These are phyloP conservation scores for Rhodotorula babjevae DNA, from an alignment of 768 basidiomycete species.

Conservation along the genomic window DNA sequence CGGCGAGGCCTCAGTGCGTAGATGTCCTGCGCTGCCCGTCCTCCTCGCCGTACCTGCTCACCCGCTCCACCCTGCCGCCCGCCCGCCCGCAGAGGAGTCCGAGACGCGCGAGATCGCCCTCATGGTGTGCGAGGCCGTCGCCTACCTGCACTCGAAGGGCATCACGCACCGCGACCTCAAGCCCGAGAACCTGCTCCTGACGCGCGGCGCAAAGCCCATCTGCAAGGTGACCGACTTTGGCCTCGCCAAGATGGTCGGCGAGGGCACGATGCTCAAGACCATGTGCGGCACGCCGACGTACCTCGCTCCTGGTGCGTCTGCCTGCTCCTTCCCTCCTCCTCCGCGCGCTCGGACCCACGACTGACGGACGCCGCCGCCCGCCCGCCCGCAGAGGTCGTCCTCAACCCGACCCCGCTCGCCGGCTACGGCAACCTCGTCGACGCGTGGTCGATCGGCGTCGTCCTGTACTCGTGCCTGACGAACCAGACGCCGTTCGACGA, in stretches of 20 bases:
- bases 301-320: conserved; percentile 59
- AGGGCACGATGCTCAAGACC: conserved; percentile 57
- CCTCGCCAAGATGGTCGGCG: conserved; percentile 83
- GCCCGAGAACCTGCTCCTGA: conserved; percentile 42
- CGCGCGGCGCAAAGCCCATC: conserved; percentile 48
- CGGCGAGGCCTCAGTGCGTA: conserved; percentile 59
- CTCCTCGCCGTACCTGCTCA: conserved; percentile 38
- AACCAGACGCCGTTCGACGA: conserved; percentile 76
- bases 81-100: conserved; percentile 44
- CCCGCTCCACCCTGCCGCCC: no score
- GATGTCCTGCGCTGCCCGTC: background rate
- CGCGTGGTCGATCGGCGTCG: conserved; percentile 93
- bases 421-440: conserved; percentile 89
- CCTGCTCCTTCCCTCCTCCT: no score
- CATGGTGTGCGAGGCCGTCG: conserved; percentile 61
- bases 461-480: conserved; percentile 70
- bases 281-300: conserved; percentile 97
- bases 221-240: conserved; percentile 96
- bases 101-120: conserved; percentile 66
- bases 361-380: background rate
- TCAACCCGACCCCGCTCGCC: conserved; percentile 53
- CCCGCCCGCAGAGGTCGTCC: conserved; percentile 58
- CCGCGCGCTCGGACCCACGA: background rate
- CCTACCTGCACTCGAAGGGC: conserved; percentile 53
- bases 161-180: conserved; percentile 76